phyloP scores from a whole-genome alignment of 768 basidiomycete genomes.

The Suillus subaureus region DNA sequence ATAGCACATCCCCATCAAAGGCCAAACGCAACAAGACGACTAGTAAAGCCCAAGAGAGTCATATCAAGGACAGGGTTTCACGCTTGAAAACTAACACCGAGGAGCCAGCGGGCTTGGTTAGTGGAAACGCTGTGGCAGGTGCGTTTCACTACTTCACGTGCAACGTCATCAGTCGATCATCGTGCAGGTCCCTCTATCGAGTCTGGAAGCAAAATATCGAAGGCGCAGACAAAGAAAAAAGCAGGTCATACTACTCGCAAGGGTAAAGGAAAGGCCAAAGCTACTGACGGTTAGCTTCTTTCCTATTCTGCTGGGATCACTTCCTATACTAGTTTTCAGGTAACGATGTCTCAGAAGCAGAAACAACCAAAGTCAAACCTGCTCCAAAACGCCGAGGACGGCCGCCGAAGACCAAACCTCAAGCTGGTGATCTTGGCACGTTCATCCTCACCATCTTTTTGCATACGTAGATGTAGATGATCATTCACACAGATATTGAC shows the following conservation, averaged over 20 bases:
- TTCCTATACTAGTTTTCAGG: neutral
- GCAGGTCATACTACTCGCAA: neutral
- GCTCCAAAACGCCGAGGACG: constrained; percentile 20
- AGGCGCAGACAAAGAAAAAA: constrained; percentile 2
- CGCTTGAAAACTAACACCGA: neutral
- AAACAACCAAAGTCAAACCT: constrained; percentile 4
- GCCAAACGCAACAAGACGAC: neutral
- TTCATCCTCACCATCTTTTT: neutral
- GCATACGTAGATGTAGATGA: neutral
- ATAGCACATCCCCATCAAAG: constrained; percentile 6
- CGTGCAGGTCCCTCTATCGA: neutral
- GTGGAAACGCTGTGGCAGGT: constrained; percentile 2
- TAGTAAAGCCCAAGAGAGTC: neutral
- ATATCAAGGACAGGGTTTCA: neutral
- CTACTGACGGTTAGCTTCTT: neutral
- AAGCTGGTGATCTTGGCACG: neutral
- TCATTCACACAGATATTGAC: neutral
- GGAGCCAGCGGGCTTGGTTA: neutral
- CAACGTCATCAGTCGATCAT: neutral
- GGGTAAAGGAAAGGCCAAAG: neutral
- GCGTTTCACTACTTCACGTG: neutral
- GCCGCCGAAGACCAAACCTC: constrained; percentile 18
- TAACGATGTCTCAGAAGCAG: constrained; percentile 7
- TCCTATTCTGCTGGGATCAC: neutral
- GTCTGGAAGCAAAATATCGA: neutral